These are phyloP conservation scores for Lentinula novae-zelandiae DNA, from an alignment of 1,284 basidiomycete genomes.

Conservation along the genomic window DNA sequence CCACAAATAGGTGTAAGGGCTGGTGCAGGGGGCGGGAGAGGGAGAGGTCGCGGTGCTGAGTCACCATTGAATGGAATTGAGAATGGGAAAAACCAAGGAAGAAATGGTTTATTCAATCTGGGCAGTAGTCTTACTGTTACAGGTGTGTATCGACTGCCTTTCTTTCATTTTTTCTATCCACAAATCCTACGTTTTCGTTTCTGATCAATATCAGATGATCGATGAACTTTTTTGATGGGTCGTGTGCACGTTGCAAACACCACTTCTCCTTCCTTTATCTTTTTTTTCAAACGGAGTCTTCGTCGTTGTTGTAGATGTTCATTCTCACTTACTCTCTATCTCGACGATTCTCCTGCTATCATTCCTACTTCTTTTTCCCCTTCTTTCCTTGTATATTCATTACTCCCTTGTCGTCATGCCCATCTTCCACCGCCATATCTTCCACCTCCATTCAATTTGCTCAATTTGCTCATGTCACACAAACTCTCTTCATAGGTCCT, in stretches of 20 bases:
- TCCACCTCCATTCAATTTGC: not conserved
- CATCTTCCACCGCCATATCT: not conserved
- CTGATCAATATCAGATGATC: not conserved
- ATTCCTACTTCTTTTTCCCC: constrained; percentile 7
- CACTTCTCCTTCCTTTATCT: not conserved
- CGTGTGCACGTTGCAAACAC: not conserved
- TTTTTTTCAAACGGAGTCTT: not conserved
- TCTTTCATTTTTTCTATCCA: not conserved
- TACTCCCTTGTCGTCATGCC: not conserved
- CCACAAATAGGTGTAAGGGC: constrained; percentile 18
- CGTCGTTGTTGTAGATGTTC: not conserved
- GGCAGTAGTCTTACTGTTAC: constrained; percentile 80
- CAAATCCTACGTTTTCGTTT: not conserved
- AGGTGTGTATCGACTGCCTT: constrained; percentile 45
- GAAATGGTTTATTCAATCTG: constrained; percentile 73
- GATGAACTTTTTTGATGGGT: not conserved
- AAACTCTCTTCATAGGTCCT: constrained; percentile 37
- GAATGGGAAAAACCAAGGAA: constrained; percentile 33
- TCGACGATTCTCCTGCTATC: not conserved
- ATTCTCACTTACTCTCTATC: not conserved
- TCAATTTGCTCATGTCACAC: not conserved
- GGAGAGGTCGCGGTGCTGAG: constrained; percentile 13
- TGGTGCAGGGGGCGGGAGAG: constrained; percentile 8
- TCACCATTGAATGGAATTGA: constrained; percentile 26
- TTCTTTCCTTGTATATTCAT: constrained; percentile 3